phyloP scores from a whole-genome alignment of 2,329 filamentous ascomycete genomes.

The Teratosphaeria nubilosa region DNA sequence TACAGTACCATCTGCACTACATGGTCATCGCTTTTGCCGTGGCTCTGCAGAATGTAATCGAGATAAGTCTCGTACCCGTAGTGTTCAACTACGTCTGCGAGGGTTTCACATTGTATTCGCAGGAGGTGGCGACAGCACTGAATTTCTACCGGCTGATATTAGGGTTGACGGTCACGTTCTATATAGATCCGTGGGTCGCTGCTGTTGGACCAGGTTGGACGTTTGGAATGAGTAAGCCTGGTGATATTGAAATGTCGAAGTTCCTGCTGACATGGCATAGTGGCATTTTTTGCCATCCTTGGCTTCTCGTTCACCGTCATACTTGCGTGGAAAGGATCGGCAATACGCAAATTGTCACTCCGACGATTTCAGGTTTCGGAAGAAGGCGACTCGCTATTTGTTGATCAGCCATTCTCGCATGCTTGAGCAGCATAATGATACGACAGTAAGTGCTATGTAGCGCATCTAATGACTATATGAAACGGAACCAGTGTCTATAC shows the following conservation, averaged over 20 bases:
- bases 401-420: background rate
- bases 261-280: background rate
- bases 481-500: background rate
- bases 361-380: background rate
- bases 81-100: constrained; percentile 24
- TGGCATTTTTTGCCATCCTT: constrained; percentile 5
- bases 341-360: constrained; percentile 1
- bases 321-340: background rate
- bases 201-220: constrained; percentile 7
- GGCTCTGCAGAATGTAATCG: constrained; percentile 32
- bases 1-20: constrained; percentile 34
- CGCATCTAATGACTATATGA: background rate
- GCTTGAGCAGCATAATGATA: background rate
- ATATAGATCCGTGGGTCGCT: constrained; percentile 4
- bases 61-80: constrained; percentile 24
- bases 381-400: background rate
- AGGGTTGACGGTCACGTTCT: constrained; percentile 6
- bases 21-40: constrained; percentile 31
- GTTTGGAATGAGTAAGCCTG: constrained; percentile 3
- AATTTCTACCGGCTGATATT: constrained; percentile 19
- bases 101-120: constrained; percentile 28
- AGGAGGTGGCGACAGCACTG: constrained; percentile 27
- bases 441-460: background rate
- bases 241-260: background rate
- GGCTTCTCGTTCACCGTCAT: background rate